phyloP scores from a whole-genome alignment of 108 stramenopile genomes.

The Licmophora abbreviata region DNA sequence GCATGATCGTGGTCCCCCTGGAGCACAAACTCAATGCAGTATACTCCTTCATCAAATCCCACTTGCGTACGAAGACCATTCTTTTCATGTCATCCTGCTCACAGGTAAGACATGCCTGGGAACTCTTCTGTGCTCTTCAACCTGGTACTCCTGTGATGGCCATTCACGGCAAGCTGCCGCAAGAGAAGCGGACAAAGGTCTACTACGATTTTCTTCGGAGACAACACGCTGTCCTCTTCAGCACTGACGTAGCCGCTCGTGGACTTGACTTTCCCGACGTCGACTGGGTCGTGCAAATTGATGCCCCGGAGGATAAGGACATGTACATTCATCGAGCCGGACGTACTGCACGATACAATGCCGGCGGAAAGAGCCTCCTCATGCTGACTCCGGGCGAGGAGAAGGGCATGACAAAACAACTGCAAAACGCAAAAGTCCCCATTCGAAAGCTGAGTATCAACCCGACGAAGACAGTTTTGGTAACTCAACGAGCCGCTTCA shows the following conservation, averaged over 20 bases:
- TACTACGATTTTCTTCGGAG: constrained; percentile 92
- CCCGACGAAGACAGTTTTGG: constrained; percentile 86
- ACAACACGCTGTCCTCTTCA: constrained; percentile 89
- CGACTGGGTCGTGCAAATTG: constrained; percentile 98
- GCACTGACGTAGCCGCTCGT: constrained; percentile 94
- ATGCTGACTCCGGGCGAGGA: constrained; percentile 87
- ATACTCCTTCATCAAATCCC: constrained; percentile 93
- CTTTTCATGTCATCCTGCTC: constrained; percentile 95
- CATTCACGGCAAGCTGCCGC: constrained; percentile 97
- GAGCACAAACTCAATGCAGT: constrained; percentile 93
- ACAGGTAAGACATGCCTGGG: constrained; percentile 93
- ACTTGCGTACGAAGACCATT: constrained; percentile 91
- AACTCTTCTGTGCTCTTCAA: constrained; percentile 86
- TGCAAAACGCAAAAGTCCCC: constrained; percentile 66
- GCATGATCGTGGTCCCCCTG: constrained; percentile 80
- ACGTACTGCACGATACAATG: constrained; percentile 85
- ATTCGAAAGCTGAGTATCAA: constrained; percentile 85
- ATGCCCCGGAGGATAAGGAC: constrained; percentile 95
- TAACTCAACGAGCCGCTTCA: constrained; percentile 78
- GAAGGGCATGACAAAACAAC: constrained; percentile 28
- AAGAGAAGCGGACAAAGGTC: constrained; percentile 87
- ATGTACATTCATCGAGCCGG: constrained; percentile 95
- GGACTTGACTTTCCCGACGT: constrained; percentile 96
- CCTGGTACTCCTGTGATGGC: constrained; percentile 95
- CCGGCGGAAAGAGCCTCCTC: constrained; percentile 83